A percentile compares a stretch with the other conserved stretches of the same genome.
These are phyloP conservation scores for Trametes sp. DNA, from an alignment of 1,284 basidiomycete species.

Conservation along the genomic window DNA sequence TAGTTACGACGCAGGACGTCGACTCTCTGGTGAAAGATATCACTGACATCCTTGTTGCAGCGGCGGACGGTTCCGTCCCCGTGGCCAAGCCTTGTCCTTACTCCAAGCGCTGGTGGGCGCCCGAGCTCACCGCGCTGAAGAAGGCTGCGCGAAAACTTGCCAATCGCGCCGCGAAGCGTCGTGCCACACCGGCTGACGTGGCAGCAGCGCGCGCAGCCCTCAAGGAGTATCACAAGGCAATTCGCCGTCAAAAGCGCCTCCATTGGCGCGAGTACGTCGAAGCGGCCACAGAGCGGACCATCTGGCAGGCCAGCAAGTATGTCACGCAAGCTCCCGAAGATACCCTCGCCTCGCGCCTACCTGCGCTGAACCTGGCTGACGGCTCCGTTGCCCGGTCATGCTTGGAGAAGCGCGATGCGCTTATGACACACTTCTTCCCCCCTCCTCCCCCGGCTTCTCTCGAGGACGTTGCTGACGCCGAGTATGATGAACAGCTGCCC, in stretches of 20 bases:
- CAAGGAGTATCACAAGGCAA: conserved; percentile 3
- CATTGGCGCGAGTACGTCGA: conserved; percentile 13
- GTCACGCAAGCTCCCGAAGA: conserved; percentile 14
- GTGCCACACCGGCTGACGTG: background rate
- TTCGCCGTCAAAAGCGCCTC: conserved; percentile 7
- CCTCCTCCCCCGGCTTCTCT: conserved; percentile 25
- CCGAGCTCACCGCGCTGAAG: conserved; percentile 10
- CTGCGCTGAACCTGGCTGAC: conserved; percentile 23
- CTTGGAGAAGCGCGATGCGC: conserved; percentile 34
- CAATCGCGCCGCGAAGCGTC: conserved; percentile 3
- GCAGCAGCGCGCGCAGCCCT: background rate
- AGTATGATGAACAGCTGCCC: conserved; percentile 38
- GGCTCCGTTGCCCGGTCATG: conserved; percentile 9
- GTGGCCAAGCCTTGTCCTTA: conserved; percentile 10
- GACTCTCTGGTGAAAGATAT: background rate
- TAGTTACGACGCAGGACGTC: too few relatives aligned
- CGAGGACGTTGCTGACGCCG: conserved; percentile 1
- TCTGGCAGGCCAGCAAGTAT: conserved; percentile 15
- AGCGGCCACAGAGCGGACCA: background rate
- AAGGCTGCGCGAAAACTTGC: background rate
- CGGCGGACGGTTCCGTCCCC: background rate
- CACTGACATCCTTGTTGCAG: conserved; percentile 1
- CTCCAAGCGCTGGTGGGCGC: conserved; percentile 19
- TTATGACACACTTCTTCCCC: conserved; percentile 44
- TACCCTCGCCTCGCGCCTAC: background rate